Conservation (phyloP, 148 eudicot genomes). For the Nepenthes gracilis region DNA sequence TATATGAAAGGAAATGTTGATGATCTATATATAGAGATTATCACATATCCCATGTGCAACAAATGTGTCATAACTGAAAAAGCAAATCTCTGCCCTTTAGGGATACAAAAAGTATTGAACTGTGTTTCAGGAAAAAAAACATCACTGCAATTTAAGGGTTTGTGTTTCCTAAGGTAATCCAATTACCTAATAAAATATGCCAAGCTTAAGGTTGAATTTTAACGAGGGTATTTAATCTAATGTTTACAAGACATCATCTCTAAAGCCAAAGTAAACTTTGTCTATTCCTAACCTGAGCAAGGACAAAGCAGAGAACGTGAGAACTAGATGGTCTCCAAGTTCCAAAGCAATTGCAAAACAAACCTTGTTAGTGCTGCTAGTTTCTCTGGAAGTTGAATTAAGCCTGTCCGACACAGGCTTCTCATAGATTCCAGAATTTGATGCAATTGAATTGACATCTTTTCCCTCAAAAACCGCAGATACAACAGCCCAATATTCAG, state of each 20-base stretch:
- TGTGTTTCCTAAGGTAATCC: too few species aligned
- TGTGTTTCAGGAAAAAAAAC: too few species aligned
- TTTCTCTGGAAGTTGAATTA: constrained; percentile 30
- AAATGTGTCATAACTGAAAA: neutral
- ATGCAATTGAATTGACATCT: constrained; percentile 32
- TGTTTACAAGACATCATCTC: too few species aligned
- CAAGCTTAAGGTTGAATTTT: too few species aligned
- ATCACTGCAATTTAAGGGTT: too few species aligned
- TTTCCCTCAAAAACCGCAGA: constrained; percentile 78
- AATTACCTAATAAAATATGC: too few species aligned
- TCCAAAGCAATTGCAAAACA: neutral
- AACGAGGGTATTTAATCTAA: too few species aligned
- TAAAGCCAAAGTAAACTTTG: too few species aligned
- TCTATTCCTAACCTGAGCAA: too few species aligned
- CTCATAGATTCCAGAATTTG: constrained; percentile 25
- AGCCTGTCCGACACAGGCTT: constrained; percentile 12
- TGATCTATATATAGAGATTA: too few species aligned
- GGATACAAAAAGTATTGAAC: too few species aligned
- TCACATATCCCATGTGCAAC: neutral
- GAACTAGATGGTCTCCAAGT: neutral
- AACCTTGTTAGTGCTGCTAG: constrained; percentile 78
- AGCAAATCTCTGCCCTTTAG: neutral
- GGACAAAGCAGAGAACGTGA: neutral
- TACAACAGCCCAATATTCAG: constrained; percentile 65
- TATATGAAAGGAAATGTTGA: too few species aligned